Percentiles rank a stretch among this genome's conserved stretches.
phyloP scores from a whole-genome alignment of 164 flowering plant species.

The Protea cynaroides region DNA sequence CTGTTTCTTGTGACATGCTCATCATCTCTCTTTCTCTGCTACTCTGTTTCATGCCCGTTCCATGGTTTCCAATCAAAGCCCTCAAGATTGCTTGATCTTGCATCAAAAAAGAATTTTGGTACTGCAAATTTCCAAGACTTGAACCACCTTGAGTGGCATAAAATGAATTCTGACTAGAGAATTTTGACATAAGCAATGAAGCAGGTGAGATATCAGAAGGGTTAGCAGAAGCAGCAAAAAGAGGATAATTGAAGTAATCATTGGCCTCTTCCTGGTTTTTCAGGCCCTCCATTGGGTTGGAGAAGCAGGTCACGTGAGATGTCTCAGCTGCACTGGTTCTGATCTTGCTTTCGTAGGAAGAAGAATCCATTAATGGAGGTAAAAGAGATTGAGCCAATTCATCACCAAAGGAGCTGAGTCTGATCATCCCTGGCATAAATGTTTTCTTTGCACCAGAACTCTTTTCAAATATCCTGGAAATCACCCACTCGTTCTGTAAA shows the following conservation, averaged over 20 bases:
- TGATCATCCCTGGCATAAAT: slow-evolving; percentile 8
- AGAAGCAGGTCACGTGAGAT: slow-evolving; percentile 38
- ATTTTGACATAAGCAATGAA: slow-evolving; percentile 24
- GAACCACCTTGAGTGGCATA: slow-evolving; percentile 26
- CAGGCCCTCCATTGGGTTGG: slow-evolving; percentile 33
- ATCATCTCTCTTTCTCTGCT: slow-evolving; percentile 46
- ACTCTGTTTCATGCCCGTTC: slow-evolving; percentile 30
- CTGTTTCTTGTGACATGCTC: slow-evolving; percentile 53
- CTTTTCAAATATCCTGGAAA: slow-evolving; percentile 15
- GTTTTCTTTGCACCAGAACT: slow-evolving; percentile 14
- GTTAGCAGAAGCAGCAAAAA: not conserved
- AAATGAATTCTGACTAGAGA: slow-evolving; percentile 21
- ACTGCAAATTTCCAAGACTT: slow-evolving; percentile 20
- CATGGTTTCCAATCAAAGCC: slow-evolving; percentile 38
- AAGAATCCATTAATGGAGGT: slow-evolving; percentile 11
- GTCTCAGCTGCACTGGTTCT: not conserved
- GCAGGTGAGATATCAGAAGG: not conserved
- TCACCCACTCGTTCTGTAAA: slow-evolving; percentile 23
- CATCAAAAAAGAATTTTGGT: slow-evolving; percentile 25
- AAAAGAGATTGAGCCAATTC: slow-evolving; percentile 5
- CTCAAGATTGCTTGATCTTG: slow-evolving; percentile 48
- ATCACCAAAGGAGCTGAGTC: slow-evolving; percentile 4
- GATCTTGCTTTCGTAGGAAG: not conserved
- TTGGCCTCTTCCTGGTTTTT: slow-evolving; percentile 22
- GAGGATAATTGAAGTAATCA: not conserved